Conservation (phyloP, 805 yeast species). For the Yarrowia keelungensis region DNA sequence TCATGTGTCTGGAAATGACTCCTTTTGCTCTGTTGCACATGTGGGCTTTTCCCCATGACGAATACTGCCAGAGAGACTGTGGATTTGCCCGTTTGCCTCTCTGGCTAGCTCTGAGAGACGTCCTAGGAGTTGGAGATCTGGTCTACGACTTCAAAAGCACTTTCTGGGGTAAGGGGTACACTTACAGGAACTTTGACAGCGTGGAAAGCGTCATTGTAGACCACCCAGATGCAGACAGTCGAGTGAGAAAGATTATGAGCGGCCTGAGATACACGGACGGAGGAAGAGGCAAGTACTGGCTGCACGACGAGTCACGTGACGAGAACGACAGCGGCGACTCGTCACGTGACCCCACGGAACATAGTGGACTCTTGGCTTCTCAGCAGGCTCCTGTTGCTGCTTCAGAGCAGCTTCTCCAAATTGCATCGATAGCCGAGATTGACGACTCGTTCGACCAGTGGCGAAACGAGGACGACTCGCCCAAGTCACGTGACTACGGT, state of each 20-base stretch:
- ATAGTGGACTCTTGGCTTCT: not conserved
- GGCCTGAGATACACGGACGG: slow-evolving; percentile 83
- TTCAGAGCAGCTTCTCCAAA: slow-evolving; percentile 1
- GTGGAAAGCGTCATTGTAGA: slow-evolving; percentile 68
- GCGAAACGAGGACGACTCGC: slow-evolving; percentile 8
- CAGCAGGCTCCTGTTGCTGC: not conserved
- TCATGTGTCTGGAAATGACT: slow-evolving; percentile 82
- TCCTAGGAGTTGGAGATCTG: slow-evolving; percentile 78
- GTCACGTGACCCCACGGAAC: slow-evolving; percentile 12
- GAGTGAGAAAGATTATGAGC: slow-evolving; percentile 73
- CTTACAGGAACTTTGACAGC: slow-evolving; percentile 83
- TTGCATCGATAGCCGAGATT: slow-evolving; percentile 12
- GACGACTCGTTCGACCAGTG: slow-evolving; percentile 16
- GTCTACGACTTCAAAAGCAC: slow-evolving; percentile 76
- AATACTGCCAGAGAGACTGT: slow-evolving; percentile 70
- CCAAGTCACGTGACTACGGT: slow-evolving; percentile 30
- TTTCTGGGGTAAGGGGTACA: slow-evolving; percentile 73
- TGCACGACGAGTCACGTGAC: slow-evolving; percentile 49
- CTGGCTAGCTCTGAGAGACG: slow-evolving; percentile 73
- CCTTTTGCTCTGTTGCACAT: slow-evolving; percentile 90
- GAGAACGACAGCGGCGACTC: no score
- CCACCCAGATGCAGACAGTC: slow-evolving; percentile 69
- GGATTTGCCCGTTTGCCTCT: slow-evolving; percentile 71
- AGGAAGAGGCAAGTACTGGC: slow-evolving; percentile 86
- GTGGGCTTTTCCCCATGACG: slow-evolving; percentile 79